Conservation (phyloP, 2,329 filamentous ascomycete species). For the Apiospora koreana region DNA sequence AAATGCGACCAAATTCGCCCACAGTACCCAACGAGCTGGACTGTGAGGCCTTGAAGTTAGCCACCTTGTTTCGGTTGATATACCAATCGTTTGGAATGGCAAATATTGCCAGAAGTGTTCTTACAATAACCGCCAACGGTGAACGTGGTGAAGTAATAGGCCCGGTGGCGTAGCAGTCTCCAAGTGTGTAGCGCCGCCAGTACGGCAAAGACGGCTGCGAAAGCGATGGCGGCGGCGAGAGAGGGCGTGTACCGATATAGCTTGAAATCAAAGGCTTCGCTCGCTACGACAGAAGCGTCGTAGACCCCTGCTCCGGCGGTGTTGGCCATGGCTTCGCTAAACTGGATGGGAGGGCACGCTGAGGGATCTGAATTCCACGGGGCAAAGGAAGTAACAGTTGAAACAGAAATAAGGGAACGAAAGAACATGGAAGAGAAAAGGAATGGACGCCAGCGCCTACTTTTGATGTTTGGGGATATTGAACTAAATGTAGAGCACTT, state of each 20-base stretch:
- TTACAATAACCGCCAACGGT: slow-evolving; percentile 20
- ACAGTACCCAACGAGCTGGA: slow-evolving; percentile 39
- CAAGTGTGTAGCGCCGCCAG: slow-evolving; percentile 17
- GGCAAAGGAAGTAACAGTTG: background rate
- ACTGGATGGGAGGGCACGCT: background rate
- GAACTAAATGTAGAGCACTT: background rate
- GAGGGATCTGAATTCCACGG: background rate
- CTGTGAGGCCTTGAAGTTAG: slow-evolving; percentile 17
- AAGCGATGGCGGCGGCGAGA: slow-evolving; percentile 20
- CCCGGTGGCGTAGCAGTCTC: slow-evolving; percentile 11
- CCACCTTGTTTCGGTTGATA: background rate
- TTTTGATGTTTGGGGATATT: background rate
- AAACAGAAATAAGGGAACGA: background rate
- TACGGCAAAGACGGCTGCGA: slow-evolving; percentile 18
- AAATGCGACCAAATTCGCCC: slow-evolving; percentile 26
- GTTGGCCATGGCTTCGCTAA: background rate
- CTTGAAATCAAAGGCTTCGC: slow-evolving; percentile 20
- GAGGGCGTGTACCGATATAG: slow-evolving; percentile 23
- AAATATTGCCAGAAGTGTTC: background rate
- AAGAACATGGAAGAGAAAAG: background rate
- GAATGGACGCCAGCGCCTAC: background rate
- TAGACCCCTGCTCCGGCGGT: background rate
- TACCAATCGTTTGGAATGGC: too few species aligned
- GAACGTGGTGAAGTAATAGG: slow-evolving; percentile 22
- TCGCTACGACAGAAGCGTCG: background rate